These are phyloP conservation scores for Pleurotus tuoliensis DNA, from an alignment of 768 basidiomycete genomes.

Conservation along the genomic window DNA sequence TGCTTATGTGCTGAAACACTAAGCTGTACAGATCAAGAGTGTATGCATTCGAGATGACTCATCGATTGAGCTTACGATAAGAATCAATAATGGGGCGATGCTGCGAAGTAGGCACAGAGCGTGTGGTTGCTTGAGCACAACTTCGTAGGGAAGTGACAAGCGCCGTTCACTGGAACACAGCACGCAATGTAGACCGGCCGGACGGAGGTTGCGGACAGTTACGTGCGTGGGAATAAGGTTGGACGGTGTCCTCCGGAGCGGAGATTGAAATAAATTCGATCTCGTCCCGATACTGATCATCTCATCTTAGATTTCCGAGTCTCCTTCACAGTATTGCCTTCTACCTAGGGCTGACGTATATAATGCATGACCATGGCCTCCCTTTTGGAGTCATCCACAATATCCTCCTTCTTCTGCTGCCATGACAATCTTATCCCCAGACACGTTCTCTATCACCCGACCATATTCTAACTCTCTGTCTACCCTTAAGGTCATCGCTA, in stretches of 20 bases:
- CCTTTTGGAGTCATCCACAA: not conserved
- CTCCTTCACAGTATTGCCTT: not conserved
- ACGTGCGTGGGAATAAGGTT: not conserved
- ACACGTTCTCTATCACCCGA: slow-evolving; percentile 18
- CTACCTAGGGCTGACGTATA: not conserved
- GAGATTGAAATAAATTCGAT: not conserved
- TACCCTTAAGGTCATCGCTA: slow-evolving; percentile 18
- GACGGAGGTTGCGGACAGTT: not conserved
- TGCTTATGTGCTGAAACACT: no score
- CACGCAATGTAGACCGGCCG: not conserved
- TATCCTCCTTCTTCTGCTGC: slow-evolving; percentile 8
- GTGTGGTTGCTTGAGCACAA: not conserved
- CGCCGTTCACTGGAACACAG: not conserved
- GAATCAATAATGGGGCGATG: not conserved
- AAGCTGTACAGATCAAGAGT: no score
- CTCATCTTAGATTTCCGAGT: slow-evolving; percentile 4
- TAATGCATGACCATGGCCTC: not conserved
- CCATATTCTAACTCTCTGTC: slow-evolving; percentile 21
- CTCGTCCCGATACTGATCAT: not conserved
- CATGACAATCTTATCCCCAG: slow-evolving; percentile 28
- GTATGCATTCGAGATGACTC: no score
- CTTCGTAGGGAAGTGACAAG: not conserved
- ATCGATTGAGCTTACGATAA: no score
- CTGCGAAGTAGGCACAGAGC: not conserved
- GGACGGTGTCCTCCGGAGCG: not conserved